Percentiles rank a stretch among this genome's conserved stretches.
Conservation (phyloP, 2,329 filamentous ascomycete species). For the Colletotrichum sp. region DNA sequence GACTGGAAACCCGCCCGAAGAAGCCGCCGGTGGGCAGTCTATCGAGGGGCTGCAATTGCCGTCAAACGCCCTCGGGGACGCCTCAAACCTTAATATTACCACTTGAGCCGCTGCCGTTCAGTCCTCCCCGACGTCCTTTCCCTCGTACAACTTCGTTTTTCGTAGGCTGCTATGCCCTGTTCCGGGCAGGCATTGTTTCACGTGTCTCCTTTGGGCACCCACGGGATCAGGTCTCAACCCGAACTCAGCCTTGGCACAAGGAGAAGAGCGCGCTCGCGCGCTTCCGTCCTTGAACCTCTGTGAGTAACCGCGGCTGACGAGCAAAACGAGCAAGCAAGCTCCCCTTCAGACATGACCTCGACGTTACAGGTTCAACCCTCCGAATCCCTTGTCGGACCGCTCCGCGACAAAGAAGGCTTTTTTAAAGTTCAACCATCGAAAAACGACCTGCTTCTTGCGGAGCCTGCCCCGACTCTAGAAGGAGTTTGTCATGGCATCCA, state of each 20-base stretch:
- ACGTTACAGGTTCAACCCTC: neutral
- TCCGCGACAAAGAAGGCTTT: neutral
- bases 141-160: neutral
- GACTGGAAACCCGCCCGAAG: neutral
- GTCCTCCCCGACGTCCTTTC: neutral
- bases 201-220: neutral
- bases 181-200: constrained; percentile 8
- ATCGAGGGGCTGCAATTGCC: neutral
- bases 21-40: neutral
- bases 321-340: neutral
- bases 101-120: neutral
- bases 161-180: neutral
- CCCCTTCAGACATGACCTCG: neutral
- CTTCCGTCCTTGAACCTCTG: neutral
- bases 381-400: neutral
- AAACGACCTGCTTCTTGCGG: neutral
- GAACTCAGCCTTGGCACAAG: neutral
- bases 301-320: neutral
- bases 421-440: neutral
- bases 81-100: neutral
- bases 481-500: neutral
- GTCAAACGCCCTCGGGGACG: constrained; percentile 2
- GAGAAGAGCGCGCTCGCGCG: neutral
- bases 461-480: neutral
- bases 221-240: neutral